These are phyloP conservation scores for Pseudocercospora ulei DNA, from an alignment of 2,329 filamentous ascomycete species.

Conservation along the genomic window DNA sequence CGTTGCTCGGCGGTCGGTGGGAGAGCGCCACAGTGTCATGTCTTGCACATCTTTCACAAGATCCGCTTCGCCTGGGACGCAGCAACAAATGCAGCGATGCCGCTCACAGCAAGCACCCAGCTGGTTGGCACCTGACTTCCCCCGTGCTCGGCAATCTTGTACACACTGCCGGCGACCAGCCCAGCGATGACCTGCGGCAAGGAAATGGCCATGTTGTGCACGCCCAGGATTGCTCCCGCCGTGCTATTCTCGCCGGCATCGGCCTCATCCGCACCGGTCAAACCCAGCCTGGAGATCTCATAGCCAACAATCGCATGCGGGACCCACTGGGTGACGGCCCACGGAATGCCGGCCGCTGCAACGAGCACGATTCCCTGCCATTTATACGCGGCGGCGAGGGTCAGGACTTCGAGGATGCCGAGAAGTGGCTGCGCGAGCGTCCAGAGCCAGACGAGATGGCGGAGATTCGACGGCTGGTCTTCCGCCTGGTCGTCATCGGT, in stretches of 20 bases:
- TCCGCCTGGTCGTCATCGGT: not conserved
- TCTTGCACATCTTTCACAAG: conserved; percentile 5
- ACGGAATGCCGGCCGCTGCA: conserved; percentile 17
- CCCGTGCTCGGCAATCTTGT: conserved; percentile 17
- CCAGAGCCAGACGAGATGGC: conserved; percentile 20
- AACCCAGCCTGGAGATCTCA: conserved; percentile 16
- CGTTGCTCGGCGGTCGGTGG: too few species aligned
- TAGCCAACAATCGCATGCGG: conserved; percentile 20
- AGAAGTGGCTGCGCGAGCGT: conserved; percentile 18
- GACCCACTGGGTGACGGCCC: conserved; percentile 23
- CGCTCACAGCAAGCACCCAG: conserved; percentile 21
- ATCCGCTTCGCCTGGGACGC: conserved; percentile 13
- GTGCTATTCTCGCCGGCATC: conserved; percentile 9
- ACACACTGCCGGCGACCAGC: conserved; percentile 15
- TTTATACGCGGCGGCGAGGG: conserved; percentile 17
- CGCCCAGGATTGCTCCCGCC: conserved; percentile 20
- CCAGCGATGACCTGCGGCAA: conserved; percentile 21
- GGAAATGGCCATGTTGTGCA: conserved; percentile 23
- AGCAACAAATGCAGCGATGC: conserved; percentile 20
- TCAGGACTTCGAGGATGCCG: conserved; percentile 18
- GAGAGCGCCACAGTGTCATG: too few species aligned
- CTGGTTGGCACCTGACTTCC: conserved; percentile 20
- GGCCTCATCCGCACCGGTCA: conserved; percentile 11
- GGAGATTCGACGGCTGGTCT: conserved; percentile 1
- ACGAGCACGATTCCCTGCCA: conserved; percentile 23